Base-by-base conservation (phyloP, 2,329 filamentous ascomycete genomes). In the Ceratocystis destructans region DNA sequence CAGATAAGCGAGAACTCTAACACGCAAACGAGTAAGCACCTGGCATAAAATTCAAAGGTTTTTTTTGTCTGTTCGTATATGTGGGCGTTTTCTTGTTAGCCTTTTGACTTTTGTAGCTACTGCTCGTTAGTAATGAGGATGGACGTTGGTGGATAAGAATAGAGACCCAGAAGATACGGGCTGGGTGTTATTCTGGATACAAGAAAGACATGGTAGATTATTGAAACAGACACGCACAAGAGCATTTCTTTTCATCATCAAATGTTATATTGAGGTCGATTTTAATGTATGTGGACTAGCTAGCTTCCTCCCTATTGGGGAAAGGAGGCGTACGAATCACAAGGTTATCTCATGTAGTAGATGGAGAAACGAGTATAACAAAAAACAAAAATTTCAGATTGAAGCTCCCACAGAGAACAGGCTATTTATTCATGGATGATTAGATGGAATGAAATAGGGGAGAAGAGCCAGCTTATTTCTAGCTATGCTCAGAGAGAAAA, bases 1-100 rank as follows among this genome's bases (percentile, higher is more conserved):
- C 83, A 90, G 89, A 78, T 90, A 86, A 77, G 70, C 65, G 61
- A 20, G 7, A 17, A 37, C 28, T n/a, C 31, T 8, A 44, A 72
- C 50, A 15, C 3, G 12, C 37, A 41, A 44, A 64, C 33, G 25
- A 48, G 46, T 44, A 48, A n/a, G 6, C 46, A 48, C 46, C 46
- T 22, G 8, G 48, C 48, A 25, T 8, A 25, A 48, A 28, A 15
- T 53, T 41, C 25, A 20, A 17, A n/a, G 5, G 37, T 45, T 31
- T 33, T 22, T 22, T 22, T 25, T 28, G 28, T 33, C 8, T 61
- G 41, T 65, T 61, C 20, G 8, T 6, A 22, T 61, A 33, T 22
- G 44, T 25, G 20, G 17, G 4, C 33, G 15, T 33, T 15, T 57
- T 28, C 25, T 25, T 41, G 17, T 8, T 17, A 5, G n/a, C 53